Conservation (phyloP, 1,284 basidiomycete species). For the Lignosus rhinocerotis region DNA sequence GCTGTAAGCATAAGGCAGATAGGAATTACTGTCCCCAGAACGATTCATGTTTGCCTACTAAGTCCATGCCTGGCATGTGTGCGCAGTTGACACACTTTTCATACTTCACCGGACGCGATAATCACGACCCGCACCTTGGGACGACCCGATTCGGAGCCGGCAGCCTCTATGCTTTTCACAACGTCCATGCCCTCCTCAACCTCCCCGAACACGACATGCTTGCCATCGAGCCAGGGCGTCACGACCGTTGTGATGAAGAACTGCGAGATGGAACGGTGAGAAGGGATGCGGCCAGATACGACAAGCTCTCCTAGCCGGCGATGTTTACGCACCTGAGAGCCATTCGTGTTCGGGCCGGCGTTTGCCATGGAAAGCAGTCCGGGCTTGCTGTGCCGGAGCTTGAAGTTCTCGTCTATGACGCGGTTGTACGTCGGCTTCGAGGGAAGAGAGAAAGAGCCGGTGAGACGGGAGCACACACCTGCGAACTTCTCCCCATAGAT, state of each 20-base stretch:
- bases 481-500: conserved; percentile 87
- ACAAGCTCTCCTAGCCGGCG: neutral
- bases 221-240: conserved; percentile 77
- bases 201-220: conserved; percentile 85
- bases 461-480: conserved; percentile 43
- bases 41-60: neutral
- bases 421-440: neutral
- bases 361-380: conserved; percentile 94
- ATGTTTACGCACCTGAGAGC: conserved; percentile 55
- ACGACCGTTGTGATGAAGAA: conserved; percentile 90
- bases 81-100: neutral
- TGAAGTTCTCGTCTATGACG: conserved; percentile 82
- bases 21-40: neutral
- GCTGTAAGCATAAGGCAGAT: neutral
- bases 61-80: neutral
- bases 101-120: conserved; percentile 55
- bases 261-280: conserved; percentile 31
- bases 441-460: neutral
- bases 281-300: neutral
- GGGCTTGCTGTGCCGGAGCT: conserved; percentile 73
- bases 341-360: conserved; percentile 71
- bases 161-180: conserved; percentile 72
- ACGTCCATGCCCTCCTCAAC: conserved; percentile 78
- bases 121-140: conserved; percentile 63
- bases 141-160: conserved; percentile 56